Evolutionary conservation across 2,329 filamentous ascomycete genomes (phyloP), one percentile per base, ranked within the genome.

Genomic region (Thermochaetoides dissita): DNA sequence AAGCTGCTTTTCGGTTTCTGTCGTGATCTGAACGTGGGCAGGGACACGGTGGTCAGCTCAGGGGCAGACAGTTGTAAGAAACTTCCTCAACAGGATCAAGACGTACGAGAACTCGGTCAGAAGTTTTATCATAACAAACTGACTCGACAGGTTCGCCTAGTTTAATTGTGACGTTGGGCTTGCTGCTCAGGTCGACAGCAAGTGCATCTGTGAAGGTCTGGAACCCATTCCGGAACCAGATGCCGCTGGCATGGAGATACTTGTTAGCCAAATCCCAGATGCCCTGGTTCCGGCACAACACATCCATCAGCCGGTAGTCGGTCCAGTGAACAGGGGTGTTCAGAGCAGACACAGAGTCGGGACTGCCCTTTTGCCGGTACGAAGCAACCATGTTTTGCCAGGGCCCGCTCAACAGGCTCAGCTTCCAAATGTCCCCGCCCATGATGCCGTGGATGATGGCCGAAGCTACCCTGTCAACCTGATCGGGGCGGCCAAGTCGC

Each of bases 381-480:
- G 17, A 24, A 24, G 17, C 17, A 24, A 24, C 17, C 17, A 24
- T 24, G 17, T 24, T 24, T 24, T 24, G 17, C 17, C 17, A 63
- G 34, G 81, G 57, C 34, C 83, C 65, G 39, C 75, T 77, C 51
- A 76, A 76, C 38, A 76, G 76, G 59, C 87, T 94, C 39, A 96
- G 66, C 56, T 81, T 72, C 58, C 84, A 77, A 38, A 94, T 76
- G 60, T 95, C 84, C 6, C 91, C 91, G 17, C 88, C 91, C 59
- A 93, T 94, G 45, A 96, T 86, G 35, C 91, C 91, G 60, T 96
- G 91, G 41, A 86, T 55, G 55, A 78, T 63, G 40, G 80, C 86
- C 6, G 86, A 94, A 6, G 77, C 62, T 11, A 94, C 41, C 53
- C 93, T 88, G 51, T 91, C 70, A 10, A 76, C 76, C 6, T 83